Evolutionary conservation across 2,329 filamentous ascomycete species (phyloP).

Genomic region (Biscogniauxia sp.): DNA sequence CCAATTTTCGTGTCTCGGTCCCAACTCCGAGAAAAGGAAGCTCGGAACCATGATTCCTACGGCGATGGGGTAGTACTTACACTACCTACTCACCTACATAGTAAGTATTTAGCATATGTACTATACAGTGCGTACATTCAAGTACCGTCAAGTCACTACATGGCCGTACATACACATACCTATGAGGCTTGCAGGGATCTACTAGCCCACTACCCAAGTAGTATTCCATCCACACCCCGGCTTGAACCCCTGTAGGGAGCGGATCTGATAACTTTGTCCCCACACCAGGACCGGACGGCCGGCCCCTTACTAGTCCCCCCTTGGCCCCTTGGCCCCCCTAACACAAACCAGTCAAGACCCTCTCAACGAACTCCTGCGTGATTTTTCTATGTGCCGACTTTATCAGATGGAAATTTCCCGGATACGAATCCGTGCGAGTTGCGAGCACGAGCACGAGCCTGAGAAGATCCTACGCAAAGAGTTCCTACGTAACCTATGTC

Average conservation of each 20-base stretch:
- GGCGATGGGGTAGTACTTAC: no score
- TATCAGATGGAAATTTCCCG: background rate
- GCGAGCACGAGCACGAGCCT: background rate
- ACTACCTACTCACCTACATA: no score
- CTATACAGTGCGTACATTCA: background rate
- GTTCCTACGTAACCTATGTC: background rate
- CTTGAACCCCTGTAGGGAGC: conserved; percentile 19
- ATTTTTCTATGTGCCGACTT: background rate
- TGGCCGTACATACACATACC: background rate
- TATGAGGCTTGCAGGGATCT: background rate
- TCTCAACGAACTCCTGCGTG: background rate
- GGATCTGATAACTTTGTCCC: conserved; percentile 31
- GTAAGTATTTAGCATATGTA: background rate
- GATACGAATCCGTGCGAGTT: background rate
- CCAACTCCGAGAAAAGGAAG: background rate
- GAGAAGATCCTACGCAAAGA: no score
- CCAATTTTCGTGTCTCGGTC: background rate
- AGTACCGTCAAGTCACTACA: background rate
- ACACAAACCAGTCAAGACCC: background rate
- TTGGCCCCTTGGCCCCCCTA: no score
- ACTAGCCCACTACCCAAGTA: background rate
- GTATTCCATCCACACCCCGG: background rate
- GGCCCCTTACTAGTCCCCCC: background rate
- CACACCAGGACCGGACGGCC: conserved; percentile 8
- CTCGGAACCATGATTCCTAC: background rate